phyloP scores from a whole-genome alignment of 2,329 filamentous ascomycete genomes.

The Neofusicoccum laricinum region DNA sequence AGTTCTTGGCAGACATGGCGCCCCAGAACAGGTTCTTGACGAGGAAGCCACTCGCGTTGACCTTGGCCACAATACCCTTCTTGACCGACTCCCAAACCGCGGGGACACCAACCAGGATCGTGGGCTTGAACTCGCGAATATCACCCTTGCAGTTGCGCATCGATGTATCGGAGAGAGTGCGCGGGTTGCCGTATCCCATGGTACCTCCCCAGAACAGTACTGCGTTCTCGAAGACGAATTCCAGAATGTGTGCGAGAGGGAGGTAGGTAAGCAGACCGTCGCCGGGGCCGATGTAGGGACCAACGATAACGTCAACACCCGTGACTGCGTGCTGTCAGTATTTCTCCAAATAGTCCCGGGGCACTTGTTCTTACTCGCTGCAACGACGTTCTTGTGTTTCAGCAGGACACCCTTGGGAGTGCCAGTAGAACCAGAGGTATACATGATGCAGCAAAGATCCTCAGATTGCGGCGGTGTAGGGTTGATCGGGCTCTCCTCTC shows the following conservation, averaged over 20 bases:
- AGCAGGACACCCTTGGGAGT: constrained; percentile 85
- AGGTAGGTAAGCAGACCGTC: constrained; percentile 88
- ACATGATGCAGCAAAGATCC: constrained; percentile 78
- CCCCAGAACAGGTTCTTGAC: constrained; percentile 76
- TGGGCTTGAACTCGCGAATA: constrained; percentile 86
- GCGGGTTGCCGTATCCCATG: constrained; percentile 88
- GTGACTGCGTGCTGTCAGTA: constrained; percentile 51
- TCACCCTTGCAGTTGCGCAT: constrained; percentile 90
- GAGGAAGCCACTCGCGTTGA: constrained; percentile 59
- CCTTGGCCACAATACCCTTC: constrained; percentile 73
- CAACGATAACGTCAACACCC: constrained; percentile 75
- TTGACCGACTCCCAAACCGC: constrained; percentile 97
- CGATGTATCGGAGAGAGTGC: constrained; percentile 81
- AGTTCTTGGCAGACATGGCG: constrained; percentile 59
- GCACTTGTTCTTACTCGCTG: constrained; percentile 59
- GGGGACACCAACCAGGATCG: constrained; percentile 88
- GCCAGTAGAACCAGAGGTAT: constrained; percentile 86
- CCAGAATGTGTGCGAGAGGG: constrained; percentile 91
- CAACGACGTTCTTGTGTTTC: constrained; percentile 75
- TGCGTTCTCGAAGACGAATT: constrained; percentile 92
- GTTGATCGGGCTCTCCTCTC: constrained; percentile 66
- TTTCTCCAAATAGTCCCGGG: neutral
- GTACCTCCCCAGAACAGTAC: constrained; percentile 86
- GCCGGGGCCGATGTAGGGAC: constrained; percentile 70
- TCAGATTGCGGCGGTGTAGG: constrained; percentile 69